Evolutionary conservation across 2,329 filamentous ascomycete genomes (phyloP).

Genomic region (Alternaria gaisen): DNA sequence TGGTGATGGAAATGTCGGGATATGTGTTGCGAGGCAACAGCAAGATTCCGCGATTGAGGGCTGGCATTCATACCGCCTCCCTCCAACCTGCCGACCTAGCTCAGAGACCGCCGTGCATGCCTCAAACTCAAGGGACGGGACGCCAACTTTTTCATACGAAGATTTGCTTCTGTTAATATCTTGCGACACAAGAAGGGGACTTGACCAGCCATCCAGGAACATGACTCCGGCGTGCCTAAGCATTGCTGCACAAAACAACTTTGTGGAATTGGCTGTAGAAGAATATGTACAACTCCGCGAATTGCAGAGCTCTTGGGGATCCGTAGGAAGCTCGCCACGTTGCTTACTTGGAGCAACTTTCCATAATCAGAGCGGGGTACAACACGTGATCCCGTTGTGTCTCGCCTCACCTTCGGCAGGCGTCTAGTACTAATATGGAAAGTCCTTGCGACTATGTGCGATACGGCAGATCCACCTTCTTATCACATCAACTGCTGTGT

Average conservation of each 20-base stretch:
- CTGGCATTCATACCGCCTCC: not conserved
- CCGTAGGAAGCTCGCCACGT: not conserved
- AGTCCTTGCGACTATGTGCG: conserved; percentile 35
- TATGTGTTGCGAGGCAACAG: not conserved
- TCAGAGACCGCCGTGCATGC: not conserved
- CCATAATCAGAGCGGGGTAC: conserved; percentile 18
- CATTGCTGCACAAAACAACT: not conserved
- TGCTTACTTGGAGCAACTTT: not conserved
- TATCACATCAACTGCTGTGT: conserved; percentile 25
- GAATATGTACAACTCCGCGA: not conserved
- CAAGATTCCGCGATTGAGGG: not conserved
- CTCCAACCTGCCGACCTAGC: not conserved
- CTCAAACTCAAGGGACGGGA: not conserved
- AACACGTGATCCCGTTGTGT: conserved; percentile 19
- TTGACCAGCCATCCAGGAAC: not conserved
- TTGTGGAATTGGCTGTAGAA: not conserved
- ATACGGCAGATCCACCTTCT: conserved; percentile 29
- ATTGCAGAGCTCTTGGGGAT: not conserved
- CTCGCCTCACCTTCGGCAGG: not conserved
- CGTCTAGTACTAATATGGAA: conserved; percentile 31
- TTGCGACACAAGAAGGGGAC: not conserved
- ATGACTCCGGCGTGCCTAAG: not conserved
- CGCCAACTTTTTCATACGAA: not conserved
- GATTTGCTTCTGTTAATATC: not conserved
- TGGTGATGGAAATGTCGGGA: not conserved